Conservation (phyloP, 441 rosid species). For the Pelargonium cotyledonis region DNA sequence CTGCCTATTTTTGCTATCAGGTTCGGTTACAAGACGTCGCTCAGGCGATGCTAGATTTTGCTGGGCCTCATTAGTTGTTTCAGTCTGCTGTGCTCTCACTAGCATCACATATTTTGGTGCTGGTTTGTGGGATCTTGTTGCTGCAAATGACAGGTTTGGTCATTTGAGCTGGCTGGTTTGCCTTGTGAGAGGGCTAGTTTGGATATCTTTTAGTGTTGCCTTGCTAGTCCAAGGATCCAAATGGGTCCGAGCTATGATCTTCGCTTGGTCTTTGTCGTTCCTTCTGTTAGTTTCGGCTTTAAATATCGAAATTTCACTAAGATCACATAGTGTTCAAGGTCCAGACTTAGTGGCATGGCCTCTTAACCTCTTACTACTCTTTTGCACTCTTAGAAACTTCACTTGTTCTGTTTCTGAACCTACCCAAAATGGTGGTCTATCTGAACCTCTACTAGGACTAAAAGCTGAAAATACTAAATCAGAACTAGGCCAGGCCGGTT, state of each 20-base stretch:
- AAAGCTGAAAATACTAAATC: constrained; percentile 26
- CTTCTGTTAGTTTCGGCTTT: constrained; percentile 41
- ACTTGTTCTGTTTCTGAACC: constrained; percentile 21
- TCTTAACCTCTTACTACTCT: constrained; percentile 41
- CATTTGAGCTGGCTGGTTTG: constrained; percentile 28
- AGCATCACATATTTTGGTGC: constrained; percentile 33
- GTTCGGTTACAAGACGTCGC: constrained; percentile 26
- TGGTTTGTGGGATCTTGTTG: constrained; percentile 37
- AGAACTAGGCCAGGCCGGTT: constrained; percentile 34
- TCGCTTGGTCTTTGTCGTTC: constrained; percentile 64
- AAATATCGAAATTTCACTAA: constrained; percentile 31
- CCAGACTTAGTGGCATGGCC: constrained; percentile 43
- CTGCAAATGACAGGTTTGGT: constrained; percentile 12
- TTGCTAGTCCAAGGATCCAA: constrained; percentile 41
- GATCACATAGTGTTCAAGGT: constrained; percentile 26
- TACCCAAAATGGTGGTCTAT: constrained; percentile 26
- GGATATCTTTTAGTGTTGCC: constrained; percentile 55
- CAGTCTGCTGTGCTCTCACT: constrained; percentile 40
- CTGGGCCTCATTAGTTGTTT: constrained; percentile 32
- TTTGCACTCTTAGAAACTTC: constrained; percentile 44
- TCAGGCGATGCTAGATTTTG: constrained; percentile 25
- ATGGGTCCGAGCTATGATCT: constrained; percentile 30
- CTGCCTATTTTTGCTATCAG: constrained; percentile 39
- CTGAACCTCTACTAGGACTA: constrained; percentile 41
- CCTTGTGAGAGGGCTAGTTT: constrained; percentile 47